These are phyloP conservation scores for Pyrus betulifolia DNA, from an alignment of 306 rosid species.

Conservation along the genomic window DNA sequence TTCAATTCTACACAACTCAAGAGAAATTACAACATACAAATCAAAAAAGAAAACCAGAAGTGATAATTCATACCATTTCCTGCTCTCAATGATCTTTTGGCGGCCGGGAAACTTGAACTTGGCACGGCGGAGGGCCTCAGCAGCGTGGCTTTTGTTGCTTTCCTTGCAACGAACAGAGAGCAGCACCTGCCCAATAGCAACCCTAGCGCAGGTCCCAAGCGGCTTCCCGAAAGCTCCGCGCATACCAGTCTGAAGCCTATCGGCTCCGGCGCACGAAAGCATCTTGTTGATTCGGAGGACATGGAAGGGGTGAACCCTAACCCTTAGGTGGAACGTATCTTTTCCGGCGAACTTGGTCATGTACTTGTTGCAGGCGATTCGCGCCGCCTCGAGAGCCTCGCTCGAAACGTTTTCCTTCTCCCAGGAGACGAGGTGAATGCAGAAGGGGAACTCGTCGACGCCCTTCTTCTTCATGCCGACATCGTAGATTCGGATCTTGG, in stretches of 20 bases:
- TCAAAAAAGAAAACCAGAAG: neutral
- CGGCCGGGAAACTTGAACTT: constrained; percentile 72
- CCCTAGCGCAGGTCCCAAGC: constrained; percentile 72
- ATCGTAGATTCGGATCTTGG: constrained; percentile 72
- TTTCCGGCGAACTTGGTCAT: constrained; percentile 73
- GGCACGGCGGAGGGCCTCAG: constrained; percentile 75
- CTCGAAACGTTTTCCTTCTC: constrained; percentile 83
- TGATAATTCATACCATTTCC: constrained; percentile 46
- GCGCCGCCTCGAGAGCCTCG: constrained; percentile 72
- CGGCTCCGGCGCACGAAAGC: constrained; percentile 92
- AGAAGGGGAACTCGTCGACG: constrained; percentile 87
- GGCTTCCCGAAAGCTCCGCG: constrained; percentile 89
- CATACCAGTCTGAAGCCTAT: constrained; percentile 89
- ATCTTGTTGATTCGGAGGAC: constrained; percentile 79
- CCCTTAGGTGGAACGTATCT: constrained; percentile 71
- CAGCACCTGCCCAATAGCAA: constrained; percentile 67
- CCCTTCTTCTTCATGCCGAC: constrained; percentile 94
- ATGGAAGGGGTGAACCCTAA: constrained; percentile 80
- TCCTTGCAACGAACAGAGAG: constrained; percentile 69
- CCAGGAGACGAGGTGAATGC: constrained; percentile 84
- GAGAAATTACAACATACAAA: neutral
- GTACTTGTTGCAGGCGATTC: constrained; percentile 76
- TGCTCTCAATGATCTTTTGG: constrained; percentile 73
- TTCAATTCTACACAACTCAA: neutral
- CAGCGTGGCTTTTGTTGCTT: constrained; percentile 42